phyloP scores from a whole-genome alignment of 2,329 filamentous ascomycete species.

The Drechslera avenae region DNA sequence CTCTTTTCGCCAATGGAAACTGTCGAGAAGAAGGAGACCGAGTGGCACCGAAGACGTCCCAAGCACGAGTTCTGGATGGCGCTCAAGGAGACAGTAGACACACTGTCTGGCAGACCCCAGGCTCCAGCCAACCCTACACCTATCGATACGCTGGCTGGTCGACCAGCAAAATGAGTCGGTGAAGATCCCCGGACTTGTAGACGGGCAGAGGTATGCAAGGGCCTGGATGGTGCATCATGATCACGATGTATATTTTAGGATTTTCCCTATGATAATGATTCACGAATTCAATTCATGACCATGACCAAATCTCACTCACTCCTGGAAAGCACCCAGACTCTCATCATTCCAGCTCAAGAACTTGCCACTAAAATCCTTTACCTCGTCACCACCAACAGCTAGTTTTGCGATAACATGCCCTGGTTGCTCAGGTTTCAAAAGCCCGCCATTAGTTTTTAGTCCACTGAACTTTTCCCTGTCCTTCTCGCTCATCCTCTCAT shows the following conservation, averaged over 20 bases:
- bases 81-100: conserved; percentile 81
- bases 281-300: background rate
- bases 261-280: conserved; percentile 3
- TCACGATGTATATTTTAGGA: conserved; percentile 12
- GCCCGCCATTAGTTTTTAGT: conserved; percentile 70
- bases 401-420: conserved; percentile 85
- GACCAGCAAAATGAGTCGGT: conserved; percentile 14
- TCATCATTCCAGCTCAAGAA: conserved; percentile 62
- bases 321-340: conserved; percentile 32
- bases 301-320: conserved; percentile 9
- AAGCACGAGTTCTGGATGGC: conserved; percentile 83
- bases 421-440: conserved; percentile 82
- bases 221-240: background rate
- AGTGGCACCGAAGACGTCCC: conserved; percentile 89
- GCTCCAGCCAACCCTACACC: conserved; percentile 22
- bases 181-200: background rate
- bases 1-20: conserved; percentile 83
- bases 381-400: conserved; percentile 64
- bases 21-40: conserved; percentile 81
- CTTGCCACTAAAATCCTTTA: conserved; percentile 72
- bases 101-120: conserved; percentile 67
- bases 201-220: background rate
- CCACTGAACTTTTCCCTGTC: conserved; percentile 69
- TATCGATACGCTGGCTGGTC: conserved; percentile 30
- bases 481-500: conserved; percentile 62